phyloP scores from a whole-genome alignment of 225 moss, liverwort and hornwort genomes.

The Rhytidiadelphus loreus region DNA sequence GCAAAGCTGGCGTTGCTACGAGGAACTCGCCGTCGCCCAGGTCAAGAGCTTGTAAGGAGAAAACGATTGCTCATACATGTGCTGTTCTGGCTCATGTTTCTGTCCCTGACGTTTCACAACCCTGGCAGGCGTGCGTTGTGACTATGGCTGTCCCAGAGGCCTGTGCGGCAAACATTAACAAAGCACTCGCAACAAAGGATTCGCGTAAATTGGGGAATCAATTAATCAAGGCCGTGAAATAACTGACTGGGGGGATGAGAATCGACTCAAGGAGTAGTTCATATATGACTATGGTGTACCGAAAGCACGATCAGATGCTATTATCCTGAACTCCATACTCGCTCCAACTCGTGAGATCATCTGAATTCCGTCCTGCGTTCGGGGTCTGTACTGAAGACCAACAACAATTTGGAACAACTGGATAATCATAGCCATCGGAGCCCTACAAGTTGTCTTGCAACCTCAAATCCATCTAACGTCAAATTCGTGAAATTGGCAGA shows the following conservation, averaged over 20 bases:
- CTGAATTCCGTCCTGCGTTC: background rate
- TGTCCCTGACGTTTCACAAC: background rate
- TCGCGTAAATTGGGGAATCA: background rate
- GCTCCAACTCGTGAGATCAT: background rate
- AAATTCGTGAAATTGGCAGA: background rate
- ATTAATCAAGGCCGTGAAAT: background rate
- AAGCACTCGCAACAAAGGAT: too few relatives aligned
- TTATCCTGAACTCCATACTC: background rate
- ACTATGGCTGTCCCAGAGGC: background rate
- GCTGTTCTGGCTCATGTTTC: background rate
- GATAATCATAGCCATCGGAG: background rate
- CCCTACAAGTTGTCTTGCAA: too few relatives aligned
- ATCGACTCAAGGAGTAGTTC: background rate
- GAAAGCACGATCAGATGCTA: background rate
- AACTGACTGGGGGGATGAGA: background rate
- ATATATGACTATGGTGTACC: background rate
- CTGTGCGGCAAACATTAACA: background rate
- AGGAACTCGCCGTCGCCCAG: background rate
- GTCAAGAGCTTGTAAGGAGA: background rate
- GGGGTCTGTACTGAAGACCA: background rate
- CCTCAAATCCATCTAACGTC: background rate
- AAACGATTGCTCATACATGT: background rate
- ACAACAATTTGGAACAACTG: background rate
- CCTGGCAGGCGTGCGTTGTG: background rate
- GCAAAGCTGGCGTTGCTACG: background rate